Base-by-base conservation (phyloP, 1,284 basidiomycete genomes). In the Ceratobasidium theobromae region DNA sequence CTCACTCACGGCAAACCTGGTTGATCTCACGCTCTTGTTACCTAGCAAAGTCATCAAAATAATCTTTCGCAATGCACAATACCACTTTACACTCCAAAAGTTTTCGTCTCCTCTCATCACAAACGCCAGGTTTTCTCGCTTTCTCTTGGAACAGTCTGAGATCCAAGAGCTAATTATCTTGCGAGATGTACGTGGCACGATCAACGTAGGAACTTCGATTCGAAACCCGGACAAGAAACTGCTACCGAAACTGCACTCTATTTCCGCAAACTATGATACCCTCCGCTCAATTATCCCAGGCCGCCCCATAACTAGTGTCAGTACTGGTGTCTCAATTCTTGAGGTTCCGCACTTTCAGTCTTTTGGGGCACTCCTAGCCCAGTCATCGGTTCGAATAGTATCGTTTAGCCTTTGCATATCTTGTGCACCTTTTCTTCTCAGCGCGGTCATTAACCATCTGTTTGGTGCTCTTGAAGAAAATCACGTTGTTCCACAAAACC, bases 41-140 rank as follows among this genome's bases (percentile, higher is more conserved):
- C 57, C 45, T 25, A 4, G 32, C 30, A 62, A 62, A 41, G 46
- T 41, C 4, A 41, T 62, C 14, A 62, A 62, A n/a, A 28, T 23
- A 3, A 62, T 62, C n/a, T 62, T 62, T 30, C 30, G 57, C 21
- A 46, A 62, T 18, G 28, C 33, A 3, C 45, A 23, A 2, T 51
- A 49, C 21, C 18, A 32, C 18, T 51, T 49, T 25, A 5, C 12
- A 3, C 33, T 62, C 11, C 30, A 8, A 4, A 45, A 32, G 3
- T 35, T 62, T 3, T 30, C 45, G 16, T 62, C 45, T n/a, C 57
- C 57, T 1, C 30, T 46, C 2, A 28, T 62, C 11, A 33, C 57
- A 1, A 21, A 46, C 3, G 46, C 12, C 25, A 33, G 45, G 5
- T 62, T 62, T 27, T 38, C 30, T n/a, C 57, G 57, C 8, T 62